Evolutionary conservation across 2,329 filamentous ascomycete genomes (phyloP).

Genomic region (Rhinocladiella similis): DNA sequence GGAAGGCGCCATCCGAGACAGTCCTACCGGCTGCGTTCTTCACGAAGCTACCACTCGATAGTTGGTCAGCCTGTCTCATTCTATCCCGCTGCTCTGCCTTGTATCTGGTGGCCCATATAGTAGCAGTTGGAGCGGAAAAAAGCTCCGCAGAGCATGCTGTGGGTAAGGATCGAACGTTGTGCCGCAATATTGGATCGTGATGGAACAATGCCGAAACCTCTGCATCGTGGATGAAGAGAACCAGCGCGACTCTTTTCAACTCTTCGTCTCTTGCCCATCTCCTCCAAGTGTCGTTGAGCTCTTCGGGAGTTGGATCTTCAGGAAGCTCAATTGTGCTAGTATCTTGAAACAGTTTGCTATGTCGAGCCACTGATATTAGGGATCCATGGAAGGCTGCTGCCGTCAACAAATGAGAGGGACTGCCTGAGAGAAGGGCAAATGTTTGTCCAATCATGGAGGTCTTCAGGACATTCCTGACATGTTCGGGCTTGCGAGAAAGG

Average conservation of each 20-base stretch:
- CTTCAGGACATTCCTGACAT: slow-evolving; percentile 7
- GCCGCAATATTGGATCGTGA: slow-evolving; percentile 19
- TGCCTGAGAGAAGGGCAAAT: slow-evolving; percentile 16
- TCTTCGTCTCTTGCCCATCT: slow-evolving; percentile 16
- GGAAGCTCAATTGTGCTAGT: background rate
- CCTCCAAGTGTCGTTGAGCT: slow-evolving; percentile 10
- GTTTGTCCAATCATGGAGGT: slow-evolving; percentile 22
- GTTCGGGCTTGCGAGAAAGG: background rate
- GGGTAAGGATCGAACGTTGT: slow-evolving; percentile 10
- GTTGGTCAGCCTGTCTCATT: background rate
- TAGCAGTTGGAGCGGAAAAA: slow-evolving; percentile 15
- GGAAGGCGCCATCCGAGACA: no score
- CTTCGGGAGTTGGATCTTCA: slow-evolving; percentile 3
- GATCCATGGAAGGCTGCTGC: slow-evolving; percentile 17
- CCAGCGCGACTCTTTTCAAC: slow-evolving; percentile 9
- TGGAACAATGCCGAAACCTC: slow-evolving; percentile 18
- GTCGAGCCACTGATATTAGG: slow-evolving; percentile 12
- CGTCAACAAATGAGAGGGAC: slow-evolving; percentile 12
- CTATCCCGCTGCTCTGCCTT: background rate
- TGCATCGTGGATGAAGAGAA: slow-evolving; percentile 13
- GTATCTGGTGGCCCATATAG: slow-evolving; percentile 9
- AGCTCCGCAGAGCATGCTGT: slow-evolving; percentile 9
- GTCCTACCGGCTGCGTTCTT: no score
- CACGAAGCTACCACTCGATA: background rate
- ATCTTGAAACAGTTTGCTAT: slow-evolving; percentile 3